phyloP scores from a whole-genome alignment of 192 early-diverging fungal species.

The Backusella australiensis region DNA sequence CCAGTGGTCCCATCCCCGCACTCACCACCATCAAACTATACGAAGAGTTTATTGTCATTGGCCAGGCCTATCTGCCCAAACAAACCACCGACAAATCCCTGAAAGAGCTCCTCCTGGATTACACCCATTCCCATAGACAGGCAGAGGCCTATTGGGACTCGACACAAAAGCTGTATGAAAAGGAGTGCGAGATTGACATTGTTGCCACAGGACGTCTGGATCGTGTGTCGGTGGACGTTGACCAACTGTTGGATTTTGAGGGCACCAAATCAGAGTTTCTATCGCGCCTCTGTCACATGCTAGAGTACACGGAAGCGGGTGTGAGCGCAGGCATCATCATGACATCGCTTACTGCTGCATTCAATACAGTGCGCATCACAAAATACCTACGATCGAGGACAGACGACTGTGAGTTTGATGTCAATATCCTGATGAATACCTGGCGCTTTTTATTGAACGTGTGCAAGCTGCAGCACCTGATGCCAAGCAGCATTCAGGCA shows the following conservation, averaged over 20 bases:
- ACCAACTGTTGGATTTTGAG: not conserved
- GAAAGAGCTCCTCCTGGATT: not conserved
- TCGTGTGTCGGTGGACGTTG: not conserved
- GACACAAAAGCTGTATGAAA: not conserved
- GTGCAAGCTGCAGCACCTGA: not conserved
- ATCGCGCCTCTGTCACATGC: not conserved
- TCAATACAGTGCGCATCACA: conserved; percentile 5
- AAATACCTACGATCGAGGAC: not conserved
- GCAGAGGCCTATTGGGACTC: not conserved
- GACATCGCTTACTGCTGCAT: not conserved
- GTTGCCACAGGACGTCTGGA: not conserved
- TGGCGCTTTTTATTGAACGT: not conserved
- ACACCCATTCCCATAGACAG: not conserved
- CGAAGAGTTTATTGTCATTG: conserved; percentile 7
- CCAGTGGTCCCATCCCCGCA: not conserved
- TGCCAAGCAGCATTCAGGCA: not conserved
- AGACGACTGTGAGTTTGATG: not conserved
- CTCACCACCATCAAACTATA: conserved; percentile 9
- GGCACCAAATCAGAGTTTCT: conserved; percentile 7
- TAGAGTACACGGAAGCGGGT: not conserved
- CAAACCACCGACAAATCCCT: not conserved
- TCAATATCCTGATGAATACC: not conserved
- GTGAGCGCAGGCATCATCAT: not conserved
- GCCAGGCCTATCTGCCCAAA: conserved; percentile 14
- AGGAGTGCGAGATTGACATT: not conserved